These are phyloP conservation scores for Rutstroemia sp. DNA, from an alignment of 2,329 filamentous ascomycete species.

Conservation along the genomic window DNA sequence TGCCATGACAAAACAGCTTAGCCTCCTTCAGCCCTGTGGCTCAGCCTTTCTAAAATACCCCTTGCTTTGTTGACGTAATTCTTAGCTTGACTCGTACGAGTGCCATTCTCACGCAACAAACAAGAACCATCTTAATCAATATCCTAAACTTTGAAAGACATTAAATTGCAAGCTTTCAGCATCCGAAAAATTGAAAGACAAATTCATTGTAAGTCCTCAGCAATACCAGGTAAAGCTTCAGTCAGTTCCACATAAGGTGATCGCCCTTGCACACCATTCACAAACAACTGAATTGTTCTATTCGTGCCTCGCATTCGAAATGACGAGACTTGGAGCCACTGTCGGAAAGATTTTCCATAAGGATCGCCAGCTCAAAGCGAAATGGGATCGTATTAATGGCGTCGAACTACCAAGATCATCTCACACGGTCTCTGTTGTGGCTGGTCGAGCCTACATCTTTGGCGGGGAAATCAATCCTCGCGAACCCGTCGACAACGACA, in stretches of 20 bases:
- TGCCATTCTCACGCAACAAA: not conserved
- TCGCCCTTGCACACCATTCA: not conserved
- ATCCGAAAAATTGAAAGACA: too few species aligned
- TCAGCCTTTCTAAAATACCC: not conserved
- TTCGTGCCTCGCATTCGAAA: slow-evolving; percentile 13
- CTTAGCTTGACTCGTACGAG: too few species aligned
- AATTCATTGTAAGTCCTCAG: too few species aligned
- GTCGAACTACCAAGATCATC: slow-evolving; percentile 63
- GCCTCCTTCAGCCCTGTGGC: not conserved
- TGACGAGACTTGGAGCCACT: slow-evolving; percentile 24
- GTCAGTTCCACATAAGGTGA: too few species aligned
- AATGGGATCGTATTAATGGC: slow-evolving; percentile 51
- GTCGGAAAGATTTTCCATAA: slow-evolving; percentile 19
- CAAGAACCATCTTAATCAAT: too few species aligned
- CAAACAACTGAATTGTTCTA: not conserved
- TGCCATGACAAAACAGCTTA: too few species aligned
- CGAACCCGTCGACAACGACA: slow-evolving; percentile 63
- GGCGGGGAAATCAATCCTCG: slow-evolving; percentile 65
- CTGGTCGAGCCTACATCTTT: slow-evolving; percentile 59
- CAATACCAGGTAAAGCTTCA: too few species aligned
- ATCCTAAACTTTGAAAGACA: too few species aligned
- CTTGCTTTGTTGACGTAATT: not conserved
- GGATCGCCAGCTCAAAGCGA: slow-evolving; percentile 40
- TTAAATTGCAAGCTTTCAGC: too few species aligned
- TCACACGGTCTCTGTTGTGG: slow-evolving; percentile 58